Percentiles rank a stretch among this genome's conserved stretches.
These are phyloP conservation scores for Fusarium goolgardi DNA, from an alignment of 2,329 filamentous ascomycete genomes.

Conservation along the genomic window DNA sequence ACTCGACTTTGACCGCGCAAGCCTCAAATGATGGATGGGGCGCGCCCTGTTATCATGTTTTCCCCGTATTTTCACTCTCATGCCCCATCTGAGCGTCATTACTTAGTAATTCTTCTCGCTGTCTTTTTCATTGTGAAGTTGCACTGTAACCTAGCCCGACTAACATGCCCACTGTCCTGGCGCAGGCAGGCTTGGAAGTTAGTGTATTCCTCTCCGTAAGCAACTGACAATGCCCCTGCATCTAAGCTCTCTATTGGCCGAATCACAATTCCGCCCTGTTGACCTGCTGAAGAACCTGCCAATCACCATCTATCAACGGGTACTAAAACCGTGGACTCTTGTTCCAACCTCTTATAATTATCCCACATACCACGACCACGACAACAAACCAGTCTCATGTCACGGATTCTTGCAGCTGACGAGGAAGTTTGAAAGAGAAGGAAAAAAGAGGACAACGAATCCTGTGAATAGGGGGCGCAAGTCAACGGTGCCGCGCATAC, in stretches of 20 bases:
- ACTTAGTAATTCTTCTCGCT: neutral
- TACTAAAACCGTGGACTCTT: constrained; percentile 35
- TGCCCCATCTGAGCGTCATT: neutral
- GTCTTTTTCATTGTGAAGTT: neutral
- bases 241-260: constrained; percentile 32
- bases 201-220: constrained; percentile 31
- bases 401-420: constrained; percentile 33
- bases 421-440: constrained; percentile 23
- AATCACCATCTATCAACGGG: constrained; percentile 26
- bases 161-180: constrained; percentile 5
- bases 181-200: constrained; percentile 21
- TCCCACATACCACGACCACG: constrained; percentile 10
- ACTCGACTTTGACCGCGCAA: constrained; percentile 10
- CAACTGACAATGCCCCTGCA: constrained; percentile 32
- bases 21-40: constrained; percentile 2
- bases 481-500: constrained; percentile 15
- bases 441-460: constrained; percentile 25
- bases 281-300: constrained; percentile 21
- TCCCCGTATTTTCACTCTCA: constrained; percentile 1
- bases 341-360: constrained; percentile 38
- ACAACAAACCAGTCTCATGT: constrained; percentile 38
- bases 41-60: constrained; percentile 1
- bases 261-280: constrained; percentile 24
- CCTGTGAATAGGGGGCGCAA: constrained; percentile 5
- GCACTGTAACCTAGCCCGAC: neutral